Base-by-base conservation (phyloP, 345 rosid genomes). In the Brassica juncea region DNA sequence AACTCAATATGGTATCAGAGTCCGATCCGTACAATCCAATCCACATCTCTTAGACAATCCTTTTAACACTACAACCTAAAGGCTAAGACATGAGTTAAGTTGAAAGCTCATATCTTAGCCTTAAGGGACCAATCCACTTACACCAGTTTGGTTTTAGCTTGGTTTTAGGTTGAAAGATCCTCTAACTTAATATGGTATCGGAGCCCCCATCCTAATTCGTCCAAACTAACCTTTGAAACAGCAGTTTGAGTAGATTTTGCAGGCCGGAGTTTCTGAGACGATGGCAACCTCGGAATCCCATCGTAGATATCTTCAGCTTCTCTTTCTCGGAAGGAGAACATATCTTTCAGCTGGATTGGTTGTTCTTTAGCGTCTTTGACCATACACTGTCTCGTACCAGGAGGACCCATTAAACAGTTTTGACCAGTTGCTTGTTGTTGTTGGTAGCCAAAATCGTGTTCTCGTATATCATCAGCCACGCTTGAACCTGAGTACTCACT, bases 261-360 rank as follows among this genome's bases (percentile, higher is more conserved):
- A 2, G 94, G 83, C 77, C 89, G 80, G 5, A 87, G 80, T 71
- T 85, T 85, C 52, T 83, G 86, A 39, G 84, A 74, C 16, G 76
- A 77, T 16, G 75, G 30, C 14, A 72, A 82, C 28, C 88, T 84
- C 19, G 97, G 97, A 83, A 91, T 91, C 44, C 94, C 97, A 59
- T 91, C 97, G 28, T 91, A 89, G 44, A 85, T 87, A 70, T 88
- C 66, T 55, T 77, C 84, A 4, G 78, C 66, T 62, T 77, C 83
- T 11, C 12, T 75, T 67, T 82, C 82, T 0, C 69, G 70, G 6
- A 81, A 78, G 7, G 77, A 71, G 71, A 76, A 79, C 2, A 77
- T 69, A 67, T 78, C 85, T 82, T 77, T 86, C 58, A 85, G 68
- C 68, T 66, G 85, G 31, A 54, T 71, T 57, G 68, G 80, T 59